Conservation (phyloP, 1,139 yeast genomes). For the Candida glucosophila region DNA sequence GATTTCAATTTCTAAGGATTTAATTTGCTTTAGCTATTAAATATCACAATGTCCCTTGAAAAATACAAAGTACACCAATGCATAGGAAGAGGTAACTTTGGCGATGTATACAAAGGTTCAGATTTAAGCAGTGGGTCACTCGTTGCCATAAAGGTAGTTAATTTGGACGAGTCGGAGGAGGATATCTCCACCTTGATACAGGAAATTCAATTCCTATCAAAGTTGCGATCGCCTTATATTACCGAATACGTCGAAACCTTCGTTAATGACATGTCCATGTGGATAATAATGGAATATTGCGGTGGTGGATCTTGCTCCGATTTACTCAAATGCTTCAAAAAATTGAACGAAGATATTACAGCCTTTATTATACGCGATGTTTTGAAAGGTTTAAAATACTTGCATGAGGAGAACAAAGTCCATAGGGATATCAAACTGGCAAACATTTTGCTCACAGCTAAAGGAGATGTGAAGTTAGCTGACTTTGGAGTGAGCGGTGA, state of each 20-base stretch:
- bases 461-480: constrained; percentile 62
- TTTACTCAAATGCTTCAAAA: constrained; percentile 44
- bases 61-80: constrained; percentile 43
- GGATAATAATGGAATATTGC: constrained; percentile 89
- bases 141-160: constrained; percentile 75
- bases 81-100: constrained; percentile 80
- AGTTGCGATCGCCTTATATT: constrained; percentile 53
- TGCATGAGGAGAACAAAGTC: constrained; percentile 64
- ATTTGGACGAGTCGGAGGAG: constrained; percentile 66
- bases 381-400: constrained; percentile 55
- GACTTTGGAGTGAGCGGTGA: constrained; percentile 89
- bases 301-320: constrained; percentile 90
- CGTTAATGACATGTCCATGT: constrained; percentile 56
- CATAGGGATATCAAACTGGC: constrained; percentile 85
- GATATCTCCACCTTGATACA: constrained; percentile 61
- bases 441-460: constrained; percentile 57
- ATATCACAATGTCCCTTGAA: constrained; percentile 12
- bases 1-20: too few species aligned
- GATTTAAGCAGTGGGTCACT: constrained; percentile 20
- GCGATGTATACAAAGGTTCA: constrained; percentile 71
- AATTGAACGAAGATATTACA: constrained; percentile 48
- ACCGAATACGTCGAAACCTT: constrained; percentile 61
- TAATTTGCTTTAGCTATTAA: too few species aligned
- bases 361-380: constrained; percentile 54
- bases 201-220: constrained; percentile 68